These are phyloP conservation scores for Inga oerstediana DNA, from an alignment of 306 rosid genomes.

Conservation along the genomic window DNA sequence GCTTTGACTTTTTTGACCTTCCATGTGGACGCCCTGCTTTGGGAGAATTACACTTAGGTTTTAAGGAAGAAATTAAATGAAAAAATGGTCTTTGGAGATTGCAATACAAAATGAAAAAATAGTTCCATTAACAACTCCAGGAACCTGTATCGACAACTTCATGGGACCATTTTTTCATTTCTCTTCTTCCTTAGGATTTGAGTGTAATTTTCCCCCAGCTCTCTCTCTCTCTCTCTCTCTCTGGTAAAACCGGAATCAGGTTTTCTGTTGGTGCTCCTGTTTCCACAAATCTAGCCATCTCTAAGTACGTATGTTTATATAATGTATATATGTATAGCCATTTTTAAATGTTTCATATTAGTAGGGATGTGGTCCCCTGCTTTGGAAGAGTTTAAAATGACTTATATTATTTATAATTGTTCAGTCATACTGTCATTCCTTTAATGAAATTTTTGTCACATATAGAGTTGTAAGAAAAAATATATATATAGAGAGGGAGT, in stretches of 20 bases:
- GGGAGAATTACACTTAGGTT: no score
- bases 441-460: background rate
- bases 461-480: no score
- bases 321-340: background rate
- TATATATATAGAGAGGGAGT: no score
- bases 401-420: background rate
- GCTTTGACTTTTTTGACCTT: constrained; percentile 26
- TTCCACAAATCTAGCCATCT: background rate
- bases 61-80: no score
- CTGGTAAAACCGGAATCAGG: background rate
- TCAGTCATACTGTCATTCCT: background rate
- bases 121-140: no score
- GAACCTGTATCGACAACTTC: no score
- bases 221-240: background rate
- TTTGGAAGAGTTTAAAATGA: background rate
- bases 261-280: background rate
- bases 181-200: no score
- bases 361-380: background rate
- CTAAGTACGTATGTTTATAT: no score
- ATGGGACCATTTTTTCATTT: no score
- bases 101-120: no score
- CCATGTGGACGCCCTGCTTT: constrained; percentile 39
- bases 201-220: background rate
- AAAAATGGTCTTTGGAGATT: no score
- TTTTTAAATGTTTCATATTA: no score